Percentiles rank a stretch among this genome's conserved stretches.
phyloP scores from a whole-genome alignment of 371 early-diverging fungal genomes.

The Apophysomyces variabilis region DNA sequence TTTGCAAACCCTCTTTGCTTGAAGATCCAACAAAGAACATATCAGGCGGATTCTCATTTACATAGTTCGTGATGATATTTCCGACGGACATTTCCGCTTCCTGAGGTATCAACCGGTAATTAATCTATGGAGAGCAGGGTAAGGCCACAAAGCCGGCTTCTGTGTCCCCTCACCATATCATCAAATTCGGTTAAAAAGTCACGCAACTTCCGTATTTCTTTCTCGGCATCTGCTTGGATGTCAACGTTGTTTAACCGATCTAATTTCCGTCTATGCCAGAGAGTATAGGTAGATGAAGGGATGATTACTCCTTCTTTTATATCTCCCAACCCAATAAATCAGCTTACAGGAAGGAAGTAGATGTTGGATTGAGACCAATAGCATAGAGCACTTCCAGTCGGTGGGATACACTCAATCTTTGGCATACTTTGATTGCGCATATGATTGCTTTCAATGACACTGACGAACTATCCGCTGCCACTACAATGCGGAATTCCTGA shows the following conservation, averaged over 20 bases:
- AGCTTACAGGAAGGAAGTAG: conserved; percentile 7
- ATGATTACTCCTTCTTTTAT: background rate
- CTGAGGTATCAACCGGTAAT: conserved; percentile 9
- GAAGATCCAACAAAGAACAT: conserved; percentile 37
- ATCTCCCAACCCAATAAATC: background rate
- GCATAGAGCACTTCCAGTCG: conserved; percentile 30
- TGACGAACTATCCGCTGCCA: conserved; percentile 33
- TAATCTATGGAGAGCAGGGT: background rate
- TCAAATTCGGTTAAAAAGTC: conserved; percentile 13
- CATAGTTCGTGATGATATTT: conserved; percentile 25
- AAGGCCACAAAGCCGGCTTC: background rate
- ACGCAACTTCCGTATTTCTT: conserved; percentile 5
- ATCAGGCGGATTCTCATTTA: conserved; percentile 33
- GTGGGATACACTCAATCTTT: conserved; percentile 6
- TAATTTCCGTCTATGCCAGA: conserved; percentile 22
- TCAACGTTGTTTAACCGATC: conserved; percentile 40
- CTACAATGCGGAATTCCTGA: conserved; percentile 27
- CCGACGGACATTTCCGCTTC: conserved; percentile 18
- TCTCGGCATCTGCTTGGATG: conserved; percentile 29
- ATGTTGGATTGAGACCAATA: conserved; percentile 31
- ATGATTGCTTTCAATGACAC: conserved; percentile 29
- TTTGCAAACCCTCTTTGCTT: conserved; percentile 37
- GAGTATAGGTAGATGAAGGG: background rate
- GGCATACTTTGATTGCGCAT: conserved; percentile 22
- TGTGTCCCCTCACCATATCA: conserved; percentile 16